Evolutionary conservation across 2,329 filamentous ascomycete genomes (phyloP), one percentile per base, ranked within the genome.

Genomic region (Talaromyces pinophilus): DNA sequence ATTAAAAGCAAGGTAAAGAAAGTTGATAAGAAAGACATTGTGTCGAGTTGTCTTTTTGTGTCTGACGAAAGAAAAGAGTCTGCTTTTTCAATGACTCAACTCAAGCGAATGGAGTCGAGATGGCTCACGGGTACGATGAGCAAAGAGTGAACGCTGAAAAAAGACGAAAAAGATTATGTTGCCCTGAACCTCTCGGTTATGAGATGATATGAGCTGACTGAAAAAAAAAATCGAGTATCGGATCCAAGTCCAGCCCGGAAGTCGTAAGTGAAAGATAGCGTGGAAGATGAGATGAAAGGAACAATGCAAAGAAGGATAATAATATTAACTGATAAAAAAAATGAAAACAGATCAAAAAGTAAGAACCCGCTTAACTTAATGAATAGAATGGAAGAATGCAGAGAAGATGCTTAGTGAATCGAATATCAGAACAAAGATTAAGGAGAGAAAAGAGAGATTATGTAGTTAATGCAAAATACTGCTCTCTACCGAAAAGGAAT

Each of bases 11-110:
- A 68, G 4, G 75, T 55, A 35, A 62, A 70, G 48, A 73, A 46
- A 62, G 78, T 64, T 15, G 72, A 76, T 55, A 72, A 69, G 55
- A 72, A 42, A 44, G 74, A 63, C 68, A 72, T 71, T 74, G 77
- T 78, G 35, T 55, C 38, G 40, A 48, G 38, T 35, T 63, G 6
- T 60, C 33, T 19, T 28, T 46, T 33, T 11, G 33, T 57, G n/a
- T 15, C n/a, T 38, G n/a, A 38, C 25, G 30, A 38, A 17, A 38
- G 54, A 19, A 17, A 15, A 17, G 8, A 55, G 28, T 13, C 17
- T 57, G n/a, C n/a, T 22, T 38, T 57, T 38, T 38, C 30, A 38
- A 40, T 57, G n/a, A 57, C 30, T 57, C 54, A 38, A 40, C n/a
- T 25, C 54, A 38, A 38, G 54, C 19, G 54, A 57, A 38, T 57